These are phyloP conservation scores for Sporothrix pallida DNA, from an alignment of 2,329 filamentous ascomycete species.

Conservation along the genomic window DNA sequence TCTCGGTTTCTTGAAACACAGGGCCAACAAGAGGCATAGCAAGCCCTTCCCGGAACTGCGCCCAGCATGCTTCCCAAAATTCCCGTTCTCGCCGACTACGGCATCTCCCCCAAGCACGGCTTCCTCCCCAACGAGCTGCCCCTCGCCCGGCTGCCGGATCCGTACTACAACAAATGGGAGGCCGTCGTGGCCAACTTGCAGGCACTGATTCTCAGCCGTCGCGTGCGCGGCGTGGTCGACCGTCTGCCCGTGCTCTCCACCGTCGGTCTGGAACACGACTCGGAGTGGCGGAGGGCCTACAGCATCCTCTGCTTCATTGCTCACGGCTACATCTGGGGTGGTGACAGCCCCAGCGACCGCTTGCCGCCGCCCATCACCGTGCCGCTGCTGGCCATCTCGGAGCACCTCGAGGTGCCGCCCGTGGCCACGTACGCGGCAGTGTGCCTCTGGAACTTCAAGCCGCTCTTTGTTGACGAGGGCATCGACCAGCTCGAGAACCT, in stretches of 20 bases:
- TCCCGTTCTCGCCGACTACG: slow-evolving; percentile 75
- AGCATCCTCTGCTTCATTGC: slow-evolving; percentile 87
- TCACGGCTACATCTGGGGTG: slow-evolving; percentile 96
- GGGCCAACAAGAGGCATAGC: slow-evolving; percentile 25
- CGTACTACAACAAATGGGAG: slow-evolving; percentile 97
- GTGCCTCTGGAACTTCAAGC: slow-evolving; percentile 96
- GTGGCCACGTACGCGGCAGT: slow-evolving; percentile 93
- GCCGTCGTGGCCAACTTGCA: slow-evolving; percentile 84
- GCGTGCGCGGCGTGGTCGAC: slow-evolving; percentile 80
- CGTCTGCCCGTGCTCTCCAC: slow-evolving; percentile 83
- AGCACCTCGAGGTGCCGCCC: slow-evolving; percentile 81
- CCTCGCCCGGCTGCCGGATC: slow-evolving; percentile 78
- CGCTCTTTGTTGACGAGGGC: slow-evolving; percentile 81
- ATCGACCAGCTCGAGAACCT: slow-evolving; percentile 87
- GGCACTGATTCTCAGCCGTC: slow-evolving; percentile 81
- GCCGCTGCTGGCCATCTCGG: slow-evolving; percentile 78
- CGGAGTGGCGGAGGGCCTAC: slow-evolving; percentile 94
- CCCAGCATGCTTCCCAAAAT: slow-evolving; percentile 62
- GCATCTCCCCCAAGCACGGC: slow-evolving; percentile 76
- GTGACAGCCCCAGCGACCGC: slow-evolving; percentile 74
- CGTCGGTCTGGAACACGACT: slow-evolving; percentile 76
- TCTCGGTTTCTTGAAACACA: slow-evolving; percentile 35
- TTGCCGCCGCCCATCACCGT: slow-evolving; percentile 83
- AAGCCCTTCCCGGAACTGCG: neutral
- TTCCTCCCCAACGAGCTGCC: slow-evolving; percentile 86